phyloP scores from a whole-genome alignment of 208 protist genomes.

The Leishmania martiniquensis region DNA sequence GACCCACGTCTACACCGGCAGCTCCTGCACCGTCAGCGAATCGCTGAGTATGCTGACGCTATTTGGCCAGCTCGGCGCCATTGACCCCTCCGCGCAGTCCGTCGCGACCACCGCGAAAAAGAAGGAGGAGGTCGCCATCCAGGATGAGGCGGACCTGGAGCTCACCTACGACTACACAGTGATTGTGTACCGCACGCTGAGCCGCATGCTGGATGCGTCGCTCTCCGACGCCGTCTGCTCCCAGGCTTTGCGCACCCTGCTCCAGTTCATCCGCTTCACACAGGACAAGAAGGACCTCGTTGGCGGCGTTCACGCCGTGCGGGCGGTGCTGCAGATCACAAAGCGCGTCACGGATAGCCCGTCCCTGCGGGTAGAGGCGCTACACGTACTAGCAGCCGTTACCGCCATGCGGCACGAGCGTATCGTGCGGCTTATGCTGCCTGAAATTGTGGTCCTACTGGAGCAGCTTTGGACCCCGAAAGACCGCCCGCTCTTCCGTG shows the following conservation, averaged over 20 bases:
- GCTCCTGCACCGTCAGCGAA: constrained; percentile 64
- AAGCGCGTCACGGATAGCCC: constrained; percentile 80
- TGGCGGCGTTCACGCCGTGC: constrained; percentile 83
- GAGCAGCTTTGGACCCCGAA: constrained; percentile 87
- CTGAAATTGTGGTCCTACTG: constrained; percentile 89
- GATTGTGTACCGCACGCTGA: constrained; percentile 91
- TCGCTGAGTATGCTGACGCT: constrained; percentile 79
- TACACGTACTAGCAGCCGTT: constrained; percentile 85
- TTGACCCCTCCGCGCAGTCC: constrained; percentile 73
- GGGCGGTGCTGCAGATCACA: constrained; percentile 77
- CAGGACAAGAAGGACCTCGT: constrained; percentile 84
- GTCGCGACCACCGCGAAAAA: constrained; percentile 51
- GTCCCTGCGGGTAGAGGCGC: constrained; percentile 79
- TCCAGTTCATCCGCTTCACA: constrained; percentile 85
- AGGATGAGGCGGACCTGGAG: constrained; percentile 85
- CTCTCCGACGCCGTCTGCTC: constrained; percentile 84
- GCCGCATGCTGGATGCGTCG: constrained; percentile 84
- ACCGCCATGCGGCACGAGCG: constrained; percentile 84
- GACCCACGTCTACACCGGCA: constrained; percentile 76
- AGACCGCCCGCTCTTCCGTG: constrained; percentile 85
- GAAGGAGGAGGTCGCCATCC: constrained; percentile 71
- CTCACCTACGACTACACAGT: constrained; percentile 93
- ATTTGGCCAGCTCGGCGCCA: constrained; percentile 87
- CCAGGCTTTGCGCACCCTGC: constrained; percentile 81
- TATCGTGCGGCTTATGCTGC: constrained; percentile 81